Conservation (phyloP, 2,329 filamentous ascomycete species). For the Cladosporium halotolerans region DNA sequence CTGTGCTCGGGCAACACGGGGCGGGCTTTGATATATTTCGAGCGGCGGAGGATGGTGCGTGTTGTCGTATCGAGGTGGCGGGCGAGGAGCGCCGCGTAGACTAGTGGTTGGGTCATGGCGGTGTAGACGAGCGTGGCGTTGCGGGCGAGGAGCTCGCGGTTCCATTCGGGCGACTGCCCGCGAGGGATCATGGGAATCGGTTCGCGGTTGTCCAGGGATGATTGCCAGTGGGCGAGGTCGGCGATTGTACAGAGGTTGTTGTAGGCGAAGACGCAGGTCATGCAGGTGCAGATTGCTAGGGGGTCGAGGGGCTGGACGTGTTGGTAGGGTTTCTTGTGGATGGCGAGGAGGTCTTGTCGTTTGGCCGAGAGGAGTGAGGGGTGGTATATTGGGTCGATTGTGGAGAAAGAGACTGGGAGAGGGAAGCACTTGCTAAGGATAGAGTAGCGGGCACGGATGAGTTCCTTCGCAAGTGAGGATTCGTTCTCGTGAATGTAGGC, state of each 20-base stretch:
- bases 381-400: constrained; percentile 33
- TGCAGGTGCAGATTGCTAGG: constrained; percentile 49
- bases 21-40: constrained; percentile 23
- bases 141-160: constrained; percentile 37
- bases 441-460: constrained; percentile 45
- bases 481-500: constrained; percentile 43
- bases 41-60: constrained; percentile 42
- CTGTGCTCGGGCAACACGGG: constrained; percentile 40
- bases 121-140: constrained; percentile 42
- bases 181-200: constrained; percentile 49
- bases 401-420: constrained; percentile 41
- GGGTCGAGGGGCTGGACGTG: constrained; percentile 46
- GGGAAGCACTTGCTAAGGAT: constrained; percentile 48
- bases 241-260: constrained; percentile 49
- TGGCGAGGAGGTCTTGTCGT: constrained; percentile 39
- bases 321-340: constrained; percentile 48
- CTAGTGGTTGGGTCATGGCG: constrained; percentile 44
- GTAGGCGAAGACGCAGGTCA: constrained; percentile 53
- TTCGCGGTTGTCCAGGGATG: constrained; percentile 43
- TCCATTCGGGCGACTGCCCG: constrained; percentile 46
- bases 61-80: constrained; percentile 44
- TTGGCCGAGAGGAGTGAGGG: constrained; percentile 35
- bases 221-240: constrained; percentile 54
- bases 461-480: constrained; percentile 35
- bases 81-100: constrained; percentile 46